Evolutionary conservation across 768 basidiomycete genomes (phyloP).

Genomic region (Lactarius psammicola): DNA sequence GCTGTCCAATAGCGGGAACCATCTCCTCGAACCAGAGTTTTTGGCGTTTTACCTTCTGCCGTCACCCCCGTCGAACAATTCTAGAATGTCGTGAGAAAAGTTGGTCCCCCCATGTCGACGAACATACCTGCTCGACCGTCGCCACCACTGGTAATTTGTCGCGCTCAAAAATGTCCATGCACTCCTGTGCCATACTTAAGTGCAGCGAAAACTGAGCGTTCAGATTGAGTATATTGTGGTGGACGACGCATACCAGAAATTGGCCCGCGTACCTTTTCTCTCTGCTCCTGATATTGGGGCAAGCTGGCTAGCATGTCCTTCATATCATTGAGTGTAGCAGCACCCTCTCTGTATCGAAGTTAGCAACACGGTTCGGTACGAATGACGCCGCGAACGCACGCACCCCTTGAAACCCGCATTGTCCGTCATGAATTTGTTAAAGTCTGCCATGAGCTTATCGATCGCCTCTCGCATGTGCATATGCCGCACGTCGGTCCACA

Average conservation of each 20-base stretch:
- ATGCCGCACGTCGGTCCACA: slow-evolving; percentile 92
- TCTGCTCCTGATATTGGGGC: slow-evolving; percentile 91
- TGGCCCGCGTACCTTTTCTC: slow-evolving; percentile 69
- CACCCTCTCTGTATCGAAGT: slow-evolving; percentile 55
- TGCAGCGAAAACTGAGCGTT: slow-evolving; percentile 83
- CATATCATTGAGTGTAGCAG: slow-evolving; percentile 93
- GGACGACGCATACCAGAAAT: not conserved
- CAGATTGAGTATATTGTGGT: not conserved
- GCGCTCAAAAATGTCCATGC: slow-evolving; percentile 90
- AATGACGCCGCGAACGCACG: slow-evolving; percentile 42
- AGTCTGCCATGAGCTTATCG: slow-evolving; percentile 94
- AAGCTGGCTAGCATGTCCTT: slow-evolving; percentile 97
- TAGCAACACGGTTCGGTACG: not conserved
- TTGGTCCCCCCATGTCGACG: not conserved
- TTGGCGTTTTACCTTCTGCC: slow-evolving; percentile 91
- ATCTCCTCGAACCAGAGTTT: slow-evolving; percentile 95
- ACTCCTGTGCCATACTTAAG: slow-evolving; percentile 96
- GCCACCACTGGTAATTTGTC: slow-evolving; percentile 81
- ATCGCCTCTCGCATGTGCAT: slow-evolving; percentile 99
- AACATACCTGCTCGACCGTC: slow-evolving; percentile 80
- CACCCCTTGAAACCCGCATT: slow-evolving; percentile 94
- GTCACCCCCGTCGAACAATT: slow-evolving; percentile 93
- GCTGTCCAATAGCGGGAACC: slow-evolving; percentile 92
- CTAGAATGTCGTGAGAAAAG: slow-evolving; percentile 40
- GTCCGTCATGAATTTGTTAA: slow-evolving; percentile 91